Conservation (phyloP, 805 yeast genomes). For the Debaryomyces maramus region DNA sequence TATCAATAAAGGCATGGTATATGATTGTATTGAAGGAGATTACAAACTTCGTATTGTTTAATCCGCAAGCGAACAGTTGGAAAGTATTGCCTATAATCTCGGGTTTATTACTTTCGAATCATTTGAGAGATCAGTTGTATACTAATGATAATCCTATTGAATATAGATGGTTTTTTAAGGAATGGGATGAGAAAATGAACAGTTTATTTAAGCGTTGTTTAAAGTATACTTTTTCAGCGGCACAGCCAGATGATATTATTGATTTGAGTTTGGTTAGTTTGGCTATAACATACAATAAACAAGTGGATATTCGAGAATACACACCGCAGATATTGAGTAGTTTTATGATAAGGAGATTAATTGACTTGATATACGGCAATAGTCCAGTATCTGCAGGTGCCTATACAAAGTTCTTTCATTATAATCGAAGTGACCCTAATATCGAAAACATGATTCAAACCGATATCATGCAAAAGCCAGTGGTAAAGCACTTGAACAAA, state of each 20-base stretch:
- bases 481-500: slow-evolving; percentile 48
- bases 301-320: slow-evolving; percentile 21
- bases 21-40: slow-evolving; percentile 33
- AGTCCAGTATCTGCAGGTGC: slow-evolving; percentile 7
- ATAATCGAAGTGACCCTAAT: slow-evolving; percentile 11
- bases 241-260: slow-evolving; percentile 21
- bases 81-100: slow-evolving; percentile 48
- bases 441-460: slow-evolving; percentile 11
- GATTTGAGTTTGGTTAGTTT: slow-evolving; percentile 35
- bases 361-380: slow-evolving; percentile 21
- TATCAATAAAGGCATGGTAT: slow-evolving; percentile 47
- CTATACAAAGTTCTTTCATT: slow-evolving; percentile 19
- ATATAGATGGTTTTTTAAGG: slow-evolving; percentile 33
- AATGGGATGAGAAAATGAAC: slow-evolving; percentile 31
- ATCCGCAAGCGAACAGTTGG: slow-evolving; percentile 39
- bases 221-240: slow-evolving; percentile 21
- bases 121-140: slow-evolving; percentile 32
- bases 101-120: slow-evolving; percentile 44
- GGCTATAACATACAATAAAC: slow-evolving; percentile 30
- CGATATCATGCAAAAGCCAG: slow-evolving; percentile 35
- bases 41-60: slow-evolving; percentile 28
- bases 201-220: slow-evolving; percentile 30
- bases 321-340: slow-evolving; percentile 13
- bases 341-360: slow-evolving; percentile 14
- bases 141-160: slow-evolving; percentile 25